Evolutionary conservation across 1,284 basidiomycete species (phyloP).

Genomic region (Ustilago tritici): DNA sequence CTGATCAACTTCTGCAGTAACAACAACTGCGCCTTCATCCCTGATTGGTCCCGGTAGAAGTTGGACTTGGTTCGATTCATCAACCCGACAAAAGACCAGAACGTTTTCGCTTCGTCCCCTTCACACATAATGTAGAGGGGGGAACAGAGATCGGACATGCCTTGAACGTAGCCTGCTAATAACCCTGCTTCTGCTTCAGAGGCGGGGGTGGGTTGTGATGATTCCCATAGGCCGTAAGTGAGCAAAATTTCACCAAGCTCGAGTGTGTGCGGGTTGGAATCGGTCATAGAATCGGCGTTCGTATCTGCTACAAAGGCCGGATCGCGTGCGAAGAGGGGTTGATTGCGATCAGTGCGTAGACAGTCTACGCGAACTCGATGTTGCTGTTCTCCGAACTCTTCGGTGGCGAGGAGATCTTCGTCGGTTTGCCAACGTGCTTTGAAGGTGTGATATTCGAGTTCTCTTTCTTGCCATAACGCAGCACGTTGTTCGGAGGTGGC

Average conservation of each 20-base stretch:
- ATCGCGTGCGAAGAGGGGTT: slow-evolving; percentile 78
- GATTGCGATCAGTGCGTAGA: slow-evolving; percentile 91
- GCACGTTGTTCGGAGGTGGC: slow-evolving; percentile 62
- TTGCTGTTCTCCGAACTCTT: slow-evolving; percentile 74
- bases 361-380: slow-evolving; percentile 96
- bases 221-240: slow-evolving; percentile 76
- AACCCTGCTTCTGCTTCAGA: not conserved
- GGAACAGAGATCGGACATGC: slow-evolving; percentile 96
- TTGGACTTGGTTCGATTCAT: slow-evolving; percentile 97
- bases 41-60: slow-evolving; percentile 94
- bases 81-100: slow-evolving; percentile 93
- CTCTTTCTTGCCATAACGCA: slow-evolving; percentile 29
- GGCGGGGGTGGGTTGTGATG: slow-evolving; percentile 9
- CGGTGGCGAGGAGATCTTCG: slow-evolving; percentile 20
- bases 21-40: slow-evolving; percentile 93
- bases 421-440: slow-evolving; percentile 52
- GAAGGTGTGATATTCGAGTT: slow-evolving; percentile 43
- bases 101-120: slow-evolving; percentile 87
- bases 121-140: slow-evolving; percentile 92
- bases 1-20: slow-evolving; percentile 89
- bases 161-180: slow-evolving; percentile 79
- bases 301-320: slow-evolving; percentile 50
- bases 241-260: slow-evolving; percentile 83
- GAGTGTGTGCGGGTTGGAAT: slow-evolving; percentile 86
- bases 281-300: slow-evolving; percentile 50